Conservation (phyloP, 108 stramenopile genomes). For the Discostella stelligeroides region DNA sequence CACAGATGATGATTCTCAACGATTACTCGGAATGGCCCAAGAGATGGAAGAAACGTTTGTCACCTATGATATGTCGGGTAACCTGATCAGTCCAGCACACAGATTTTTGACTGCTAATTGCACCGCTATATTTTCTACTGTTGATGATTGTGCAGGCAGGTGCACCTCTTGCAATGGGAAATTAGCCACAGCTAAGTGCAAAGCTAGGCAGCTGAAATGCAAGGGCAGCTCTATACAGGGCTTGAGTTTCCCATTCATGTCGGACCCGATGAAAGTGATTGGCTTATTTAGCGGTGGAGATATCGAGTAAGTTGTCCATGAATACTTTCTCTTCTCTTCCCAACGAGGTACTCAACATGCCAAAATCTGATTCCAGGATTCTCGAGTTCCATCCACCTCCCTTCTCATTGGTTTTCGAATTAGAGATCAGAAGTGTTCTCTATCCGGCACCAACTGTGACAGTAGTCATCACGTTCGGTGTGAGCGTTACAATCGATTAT, state of each 20-base stretch:
- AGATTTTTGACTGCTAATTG: neutral
- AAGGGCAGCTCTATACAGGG: slow-evolving; percentile 23
- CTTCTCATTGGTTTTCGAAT: slow-evolving; percentile 18
- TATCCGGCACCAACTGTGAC: slow-evolving; percentile 11
- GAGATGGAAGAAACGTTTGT: slow-evolving; percentile 33
- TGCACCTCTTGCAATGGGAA: slow-evolving; percentile 5
- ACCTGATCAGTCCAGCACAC: slow-evolving; percentile 16
- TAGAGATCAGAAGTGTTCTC: slow-evolving; percentile 9
- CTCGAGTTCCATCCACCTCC: slow-evolving; percentile 31
- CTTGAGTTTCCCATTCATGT: slow-evolving; percentile 27
- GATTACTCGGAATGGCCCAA: slow-evolving; percentile 9
- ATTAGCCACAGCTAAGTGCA: slow-evolving; percentile 18
- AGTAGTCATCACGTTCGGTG: slow-evolving; percentile 26
- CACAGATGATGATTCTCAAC: neutral
- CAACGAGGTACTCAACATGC: neutral
- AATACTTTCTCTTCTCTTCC: neutral
- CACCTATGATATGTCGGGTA: slow-evolving; percentile 9
- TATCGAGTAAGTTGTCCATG: slow-evolving; percentile 8
- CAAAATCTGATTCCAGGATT: neutral
- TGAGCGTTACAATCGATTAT: slow-evolving; percentile 13
- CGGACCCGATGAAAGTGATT: slow-evolving; percentile 22
- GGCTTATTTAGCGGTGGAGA: slow-evolving; percentile 26
- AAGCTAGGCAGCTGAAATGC: slow-evolving; percentile 20
- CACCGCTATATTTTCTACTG: neutral
- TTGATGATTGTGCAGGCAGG: slow-evolving; percentile 11